Evolutionary conservation across 148 eudicot species (phyloP), one percentile per base, ranked within the genome.

Genomic region (Spergularia bocconei): DNA sequence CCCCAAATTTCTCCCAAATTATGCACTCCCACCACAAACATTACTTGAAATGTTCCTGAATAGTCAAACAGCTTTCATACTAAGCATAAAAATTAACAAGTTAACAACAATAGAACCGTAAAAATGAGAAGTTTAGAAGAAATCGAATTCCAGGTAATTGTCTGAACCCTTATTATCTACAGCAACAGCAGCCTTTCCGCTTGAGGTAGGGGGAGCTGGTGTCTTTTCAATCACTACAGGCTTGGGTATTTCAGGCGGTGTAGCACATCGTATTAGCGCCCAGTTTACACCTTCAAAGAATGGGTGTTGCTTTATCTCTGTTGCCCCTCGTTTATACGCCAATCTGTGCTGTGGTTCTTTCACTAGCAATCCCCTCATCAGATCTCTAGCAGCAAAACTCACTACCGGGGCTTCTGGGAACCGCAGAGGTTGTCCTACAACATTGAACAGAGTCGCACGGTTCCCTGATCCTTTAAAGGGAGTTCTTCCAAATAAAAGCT

Each of bases 381-480:
- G 68, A 78, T 88, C 91, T 58, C 88, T 79, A n/a, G 88, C 88
- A 61, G 85, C 67, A 78, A 83, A 88, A 69, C 89, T 86, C 12
- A 84, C 89, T 4, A 78, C 77, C 0, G 91, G 88, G 15, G 86
- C 62, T 57, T 89, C 90, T 15, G 92, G 90, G 72, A 87, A 89
- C 54, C 88, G 70, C n/a, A 89, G 81, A 53, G 90, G 92, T 77
- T 87, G 90, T 1, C 92, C 90, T 67, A 89, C 88, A 7, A 89
- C 92, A 68, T 87, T 89, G 72, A 85, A 89, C 69, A 89, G 79
- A 7, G 90, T 89, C 17, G 90, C 92, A 36, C 88, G 84, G 61
- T 89, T 89, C 21, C 90, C 88, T 15, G 88, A 81, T 59, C 92
- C 92, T 74, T 87, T 89, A 55, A 89, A 89, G 8, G 92, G 92